phyloP scores from a whole-genome alignment of 2,329 filamentous ascomycete species.

The Epichloe typhina region DNA sequence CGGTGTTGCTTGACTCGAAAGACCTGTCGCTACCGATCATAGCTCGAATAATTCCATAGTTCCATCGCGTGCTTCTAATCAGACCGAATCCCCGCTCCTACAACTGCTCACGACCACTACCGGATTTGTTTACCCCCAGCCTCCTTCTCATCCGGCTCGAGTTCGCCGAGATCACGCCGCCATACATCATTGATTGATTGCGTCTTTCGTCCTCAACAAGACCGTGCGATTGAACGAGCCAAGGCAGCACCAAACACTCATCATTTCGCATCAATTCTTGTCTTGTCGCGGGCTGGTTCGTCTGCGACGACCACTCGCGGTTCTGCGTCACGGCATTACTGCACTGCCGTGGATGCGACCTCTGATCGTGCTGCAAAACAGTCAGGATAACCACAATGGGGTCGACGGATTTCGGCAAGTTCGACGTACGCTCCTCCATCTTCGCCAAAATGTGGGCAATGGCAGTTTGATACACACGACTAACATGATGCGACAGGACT shows the following conservation, averaged over 20 bases:
- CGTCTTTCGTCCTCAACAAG: background rate
- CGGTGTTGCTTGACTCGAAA: background rate
- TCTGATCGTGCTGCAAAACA: conserved; percentile 8
- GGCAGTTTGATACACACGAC: conserved; percentile 7
- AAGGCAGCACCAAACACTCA: background rate
- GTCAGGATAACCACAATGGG: conserved; percentile 33
- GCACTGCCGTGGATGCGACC: conserved; percentile 1
- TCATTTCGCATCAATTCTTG: background rate
- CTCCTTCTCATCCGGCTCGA: background rate
- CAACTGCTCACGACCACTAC: background rate
- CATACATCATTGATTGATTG: background rate
- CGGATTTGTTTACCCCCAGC: background rate
- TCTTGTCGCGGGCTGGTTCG: background rate
- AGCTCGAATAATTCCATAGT: background rate
- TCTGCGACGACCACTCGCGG: background rate
- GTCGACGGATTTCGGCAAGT: conserved; percentile 49
- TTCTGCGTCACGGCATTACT: background rate
- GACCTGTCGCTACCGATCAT: background rate
- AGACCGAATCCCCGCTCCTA: background rate
- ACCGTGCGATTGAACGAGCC: background rate
- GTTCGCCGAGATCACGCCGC: background rate
- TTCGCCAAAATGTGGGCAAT: background rate
- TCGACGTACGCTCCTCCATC: conserved; percentile 31
- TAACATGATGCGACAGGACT: conserved; percentile 41
- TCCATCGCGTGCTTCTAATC: background rate